phyloP scores from a whole-genome alignment of 2,329 filamentous ascomycete genomes.

The Apiospora pterosperma region DNA sequence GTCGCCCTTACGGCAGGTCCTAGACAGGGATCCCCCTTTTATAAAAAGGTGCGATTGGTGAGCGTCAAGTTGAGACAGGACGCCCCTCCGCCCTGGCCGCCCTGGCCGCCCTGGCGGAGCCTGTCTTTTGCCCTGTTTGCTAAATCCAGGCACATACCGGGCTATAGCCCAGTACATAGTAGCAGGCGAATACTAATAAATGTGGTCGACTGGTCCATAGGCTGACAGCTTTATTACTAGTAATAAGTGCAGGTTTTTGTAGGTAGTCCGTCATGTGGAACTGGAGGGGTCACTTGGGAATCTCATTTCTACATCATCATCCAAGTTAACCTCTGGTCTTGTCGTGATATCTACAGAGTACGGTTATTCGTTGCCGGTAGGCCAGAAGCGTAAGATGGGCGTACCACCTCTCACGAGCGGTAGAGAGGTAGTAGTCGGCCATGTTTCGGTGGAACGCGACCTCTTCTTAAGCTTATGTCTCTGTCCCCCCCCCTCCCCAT shows the following conservation, averaged over 20 bases:
- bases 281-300: neutral
- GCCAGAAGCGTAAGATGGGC: neutral
- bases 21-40: neutral
- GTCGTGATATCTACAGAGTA: neutral
- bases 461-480: slow-evolving; percentile 5
- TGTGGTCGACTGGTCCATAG: neutral
- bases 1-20: slow-evolving; percentile 4
- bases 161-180: neutral
- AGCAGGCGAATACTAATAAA: neutral
- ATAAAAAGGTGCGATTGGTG: slow-evolving; percentile 5
- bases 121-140: neutral
- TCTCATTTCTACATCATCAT: slow-evolving; percentile 5
- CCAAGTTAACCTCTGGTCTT: neutral
- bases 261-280: neutral
- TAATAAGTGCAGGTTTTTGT: neutral
- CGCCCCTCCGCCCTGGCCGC: too few relatives aligned
- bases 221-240: neutral
- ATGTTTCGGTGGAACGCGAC: neutral
- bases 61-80: neutral
- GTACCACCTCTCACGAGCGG: neutral
- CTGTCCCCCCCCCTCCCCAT: neutral
- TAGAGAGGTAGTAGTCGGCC: neutral
- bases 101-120: slow-evolving; percentile 1
- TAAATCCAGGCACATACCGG: neutral
- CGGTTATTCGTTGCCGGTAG: neutral